phyloP scores from a whole-genome alignment of 768 basidiomycete species.

The Holtermannia corniformis region DNA sequence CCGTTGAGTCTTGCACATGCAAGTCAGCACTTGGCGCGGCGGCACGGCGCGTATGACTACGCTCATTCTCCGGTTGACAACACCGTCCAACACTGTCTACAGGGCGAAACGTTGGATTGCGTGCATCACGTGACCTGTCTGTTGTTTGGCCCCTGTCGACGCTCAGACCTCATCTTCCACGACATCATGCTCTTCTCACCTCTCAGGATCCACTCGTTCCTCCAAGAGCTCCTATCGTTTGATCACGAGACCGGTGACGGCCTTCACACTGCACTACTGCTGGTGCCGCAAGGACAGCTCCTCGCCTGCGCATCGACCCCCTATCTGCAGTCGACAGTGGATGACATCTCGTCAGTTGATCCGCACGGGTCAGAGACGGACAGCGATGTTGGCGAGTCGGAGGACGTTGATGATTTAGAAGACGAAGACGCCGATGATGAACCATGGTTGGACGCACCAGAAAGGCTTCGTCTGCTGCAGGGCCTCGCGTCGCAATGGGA shows the following conservation, averaged over 20 bases:
- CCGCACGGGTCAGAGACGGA: too few species aligned
- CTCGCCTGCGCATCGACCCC: constrained; percentile 11
- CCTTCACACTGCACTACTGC: constrained; percentile 28
- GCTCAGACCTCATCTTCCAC: too few species aligned
- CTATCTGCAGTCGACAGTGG: too few species aligned
- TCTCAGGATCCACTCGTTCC: constrained; percentile 5
- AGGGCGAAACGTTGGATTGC: too few species aligned
- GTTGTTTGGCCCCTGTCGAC: too few species aligned
- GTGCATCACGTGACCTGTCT: too few species aligned
- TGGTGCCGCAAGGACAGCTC: constrained; percentile 25
- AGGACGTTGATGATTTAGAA: constrained; percentile 17
- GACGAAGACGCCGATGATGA: constrained; percentile 23
- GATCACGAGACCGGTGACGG: not conserved
- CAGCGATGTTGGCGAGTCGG: not conserved
- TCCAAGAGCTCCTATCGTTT: constrained; percentile 4
- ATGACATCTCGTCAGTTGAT: too few species aligned
- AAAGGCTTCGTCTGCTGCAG: constrained; percentile 23
- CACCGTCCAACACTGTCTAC: too few species aligned
- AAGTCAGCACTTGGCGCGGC: too few species aligned
- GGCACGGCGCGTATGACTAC: too few species aligned
- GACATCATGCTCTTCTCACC: constrained; percentile 19
- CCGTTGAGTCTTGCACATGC: too few species aligned
- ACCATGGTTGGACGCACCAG: constrained; percentile 28
- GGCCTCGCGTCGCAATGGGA: constrained; percentile 33
- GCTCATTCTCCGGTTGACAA: too few species aligned